phyloP scores from a whole-genome alignment of 768 basidiomycete species.

The Rhizopogon vinicolor region DNA sequence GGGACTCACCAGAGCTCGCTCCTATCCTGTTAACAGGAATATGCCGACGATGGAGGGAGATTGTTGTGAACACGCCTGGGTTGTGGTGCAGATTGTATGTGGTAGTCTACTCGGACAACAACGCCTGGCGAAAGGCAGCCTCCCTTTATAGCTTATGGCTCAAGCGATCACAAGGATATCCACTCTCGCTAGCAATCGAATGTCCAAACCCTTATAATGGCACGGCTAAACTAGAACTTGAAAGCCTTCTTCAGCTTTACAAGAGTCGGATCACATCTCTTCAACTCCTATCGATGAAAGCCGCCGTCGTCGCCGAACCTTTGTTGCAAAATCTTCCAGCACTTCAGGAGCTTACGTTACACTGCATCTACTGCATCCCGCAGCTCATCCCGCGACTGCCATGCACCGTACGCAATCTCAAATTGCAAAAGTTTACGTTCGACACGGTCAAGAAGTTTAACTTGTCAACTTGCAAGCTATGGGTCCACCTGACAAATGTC shows the following conservation, averaged over 20 bases:
- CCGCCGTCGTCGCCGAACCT: too few relatives aligned
- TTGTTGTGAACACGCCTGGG: slow-evolving; percentile 34
- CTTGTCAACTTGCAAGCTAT: background rate
- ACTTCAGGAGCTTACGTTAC: slow-evolving; percentile 14
- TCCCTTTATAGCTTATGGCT: slow-evolving; percentile 5
- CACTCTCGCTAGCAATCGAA: slow-evolving; percentile 14
- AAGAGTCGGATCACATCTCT: background rate
- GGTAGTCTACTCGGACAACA: background rate
- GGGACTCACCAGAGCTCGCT: slow-evolving; percentile 17
- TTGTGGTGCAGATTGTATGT: slow-evolving; percentile 43
- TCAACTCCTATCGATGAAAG: too few relatives aligned
- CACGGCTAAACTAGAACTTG: too few relatives aligned
- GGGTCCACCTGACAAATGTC: slow-evolving; percentile 15
- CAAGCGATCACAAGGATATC: slow-evolving; percentile 10
- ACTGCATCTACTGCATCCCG: too few relatives aligned
- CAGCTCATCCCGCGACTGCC: slow-evolving; percentile 4
- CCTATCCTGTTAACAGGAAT: slow-evolving; percentile 34
- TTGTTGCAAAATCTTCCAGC: slow-evolving; percentile 9
- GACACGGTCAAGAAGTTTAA: slow-evolving; percentile 4
- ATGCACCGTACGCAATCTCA: background rate
- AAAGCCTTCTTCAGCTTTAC: slow-evolving; percentile 13
- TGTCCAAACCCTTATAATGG: too few relatives aligned
- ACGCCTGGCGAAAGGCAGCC: background rate
- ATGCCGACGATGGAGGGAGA: slow-evolving; percentile 12
- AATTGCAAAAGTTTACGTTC: too few relatives aligned